Base-by-base conservation (phyloP, 2,329 filamentous ascomycete genomes). In the Penicillium freii region DNA sequence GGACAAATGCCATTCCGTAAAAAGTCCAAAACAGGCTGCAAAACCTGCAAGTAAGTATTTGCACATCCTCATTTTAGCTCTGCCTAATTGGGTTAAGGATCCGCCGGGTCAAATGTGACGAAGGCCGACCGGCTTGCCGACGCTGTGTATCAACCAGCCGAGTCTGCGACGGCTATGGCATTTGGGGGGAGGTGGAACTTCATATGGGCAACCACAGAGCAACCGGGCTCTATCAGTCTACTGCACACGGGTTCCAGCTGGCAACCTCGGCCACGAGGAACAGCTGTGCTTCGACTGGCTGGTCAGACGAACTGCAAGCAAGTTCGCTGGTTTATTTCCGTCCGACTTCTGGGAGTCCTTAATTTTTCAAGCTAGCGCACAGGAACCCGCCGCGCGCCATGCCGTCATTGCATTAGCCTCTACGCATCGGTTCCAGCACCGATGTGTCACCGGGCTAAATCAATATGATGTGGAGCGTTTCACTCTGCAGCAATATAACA, bases 301-400 rank as follows among this genome's bases (percentile, higher is more conserved):
- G 57, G 59, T 63, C 44, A 43, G 51, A 7, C 59, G 62, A 44
- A 66, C 67, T 1, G 58, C 62, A 2, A 56, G 50, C 38, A 75
- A 75, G 47, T 66, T 80, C 4, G 69, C 75, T 0, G 75, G 74
- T 3, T 50, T 69, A 1, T 76, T 75, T 55, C 33, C 55, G 9
- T 72, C 71, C 1, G 68, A 63, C 1, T 77, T 78, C 56, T 80
- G 77, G 77, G 66, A 71, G 13, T 69, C 57, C 4, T 59, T 77
- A 9, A 65, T 80, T 5, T 59, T 78, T 6, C 76, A 78, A 51
- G 74, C 75, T 4, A 73, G 72, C 48, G 57, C 60, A 3, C 65
- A 65, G 10, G 77, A 78, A 50, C 73, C 75, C 0, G 75, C 77
- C 5, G 69, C 80, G 3, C 61, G 74, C n/a, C 77, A 79, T 64